Evolutionary conservation across 441 rosid species (phyloP), one percentile per base, ranked within the genome.

Genomic region (Gossypium gossypioides): DNA sequence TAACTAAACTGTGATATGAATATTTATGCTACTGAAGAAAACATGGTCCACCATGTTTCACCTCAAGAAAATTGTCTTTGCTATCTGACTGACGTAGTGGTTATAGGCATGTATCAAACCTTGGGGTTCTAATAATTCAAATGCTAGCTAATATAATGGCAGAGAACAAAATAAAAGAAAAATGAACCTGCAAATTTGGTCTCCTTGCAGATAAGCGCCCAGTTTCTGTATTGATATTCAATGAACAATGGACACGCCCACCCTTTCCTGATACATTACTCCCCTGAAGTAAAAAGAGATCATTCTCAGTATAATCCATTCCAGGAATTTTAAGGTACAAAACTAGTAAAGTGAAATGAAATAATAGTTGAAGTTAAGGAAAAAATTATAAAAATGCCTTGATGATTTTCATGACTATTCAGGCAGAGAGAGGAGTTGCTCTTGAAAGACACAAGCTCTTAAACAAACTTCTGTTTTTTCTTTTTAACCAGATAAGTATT

Each of bases 151-250:
- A 51, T 68, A 60, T n/a, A 67, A 29, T 8, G 74, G 18, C n/a
- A 34, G 72, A 50, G 46, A 42, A 46, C 57, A 32, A 68, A 13
- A 3, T 8, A 37, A 71, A 58, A 65, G 52, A 60, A 65, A 10
- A 77, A 67, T 7, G 29, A 78, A 94, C 97, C 93, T 94, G 97
- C 80, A 94, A 86, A 84, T 90, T 92, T 67, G 97, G 98, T 78
- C 97, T 87, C 83, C 97, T 90, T 48, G 99, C 97, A 46, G 99
- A 91, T 78, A 94, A 83, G 69, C 97, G 92, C 40, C 99, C 99
- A 27, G 99, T 94, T 85, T 92, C 99, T 9, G 97, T 94, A 80
- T 94, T 94, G 83, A 94, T 94, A 79, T 94, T 94, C 76, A 94
- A 78, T 72, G 99, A 94, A 81, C 99, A 92, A 81, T 94, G 99